Base-by-base conservation (phyloP, 2,329 filamentous ascomycete genomes). In the Periconia digitata region DNA sequence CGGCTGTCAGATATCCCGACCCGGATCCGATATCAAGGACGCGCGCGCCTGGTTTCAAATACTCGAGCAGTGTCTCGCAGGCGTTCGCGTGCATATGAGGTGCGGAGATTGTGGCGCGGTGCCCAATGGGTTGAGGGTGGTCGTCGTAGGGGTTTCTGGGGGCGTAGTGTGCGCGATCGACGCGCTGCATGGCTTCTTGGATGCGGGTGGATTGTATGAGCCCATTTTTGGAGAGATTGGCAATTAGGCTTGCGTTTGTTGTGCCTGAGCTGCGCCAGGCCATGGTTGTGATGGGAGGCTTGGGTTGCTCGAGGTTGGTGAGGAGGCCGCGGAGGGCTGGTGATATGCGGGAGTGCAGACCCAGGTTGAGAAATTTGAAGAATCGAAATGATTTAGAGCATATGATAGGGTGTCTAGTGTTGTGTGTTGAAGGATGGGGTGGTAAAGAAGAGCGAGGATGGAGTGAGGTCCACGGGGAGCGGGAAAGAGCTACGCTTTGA, bases 91-190 rank as follows among this genome's bases (percentile, higher is more conserved):
- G 85, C 85, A 89, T 89, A 70, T 89, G 85, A 2, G 85, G 85
- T 20, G 86, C 86, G 17, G 83, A 85, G 53, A 90, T 89, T 15
- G 86, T 90, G 47, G 86, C 86, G 20, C 72, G 63, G 67, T 84
- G 78, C 41, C 86, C 86, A 65, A 90, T 87, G 50, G 77, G 68
- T 67, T 89, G 86, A 0, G 86, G 86, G 1, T 80, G 82, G 74
- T 90, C 86, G 60, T 82, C 77, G 71, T 97, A 97, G 2, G 94
- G 84, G 8, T 70, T 70, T 0, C 72, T 64, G 3, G 89, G 88
- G 13, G 88, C 82, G 73, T 92, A 97, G 72, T 97, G 83, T 0
- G 83, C 91, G 53, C 94, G 84, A 72, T 99, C 92, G 66, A 97
- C 90, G 55, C 81, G 81, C 39, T 88, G 74, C 78, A 97, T 95